These are phyloP conservation scores for Kalanchoe fedtschenkoi DNA, from an alignment of 164 flowering plant genomes.

Conservation along the genomic window DNA sequence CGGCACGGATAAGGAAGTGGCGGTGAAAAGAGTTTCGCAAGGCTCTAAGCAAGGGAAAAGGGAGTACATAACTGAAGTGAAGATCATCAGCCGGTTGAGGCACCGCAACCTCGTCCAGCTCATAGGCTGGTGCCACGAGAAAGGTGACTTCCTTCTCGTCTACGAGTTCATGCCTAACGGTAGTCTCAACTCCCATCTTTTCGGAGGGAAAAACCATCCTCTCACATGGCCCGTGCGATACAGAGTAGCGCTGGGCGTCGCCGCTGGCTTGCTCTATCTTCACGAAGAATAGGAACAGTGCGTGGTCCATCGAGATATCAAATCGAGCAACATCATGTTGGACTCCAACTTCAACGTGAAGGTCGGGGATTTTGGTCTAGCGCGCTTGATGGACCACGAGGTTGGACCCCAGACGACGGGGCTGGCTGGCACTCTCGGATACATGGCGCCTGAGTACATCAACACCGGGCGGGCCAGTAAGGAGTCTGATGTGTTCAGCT, in stretches of 20 bases:
- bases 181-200: conserved; percentile 37
- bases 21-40: conserved; percentile 27
- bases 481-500: conserved; percentile 43
- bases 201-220: conserved; percentile 9
- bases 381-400: conserved; percentile 32
- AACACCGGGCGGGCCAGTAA: conserved; percentile 7
- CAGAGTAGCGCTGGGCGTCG: conserved; percentile 32
- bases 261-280: conserved; percentile 33
- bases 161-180: conserved; percentile 44
- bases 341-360: conserved; percentile 36
- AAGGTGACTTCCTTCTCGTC: conserved; percentile 32
- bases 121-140: conserved; percentile 47
- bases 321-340: conserved; percentile 41
- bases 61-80: conserved; percentile 37
- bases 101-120: conserved; percentile 40
- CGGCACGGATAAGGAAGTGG: conserved; percentile 12
- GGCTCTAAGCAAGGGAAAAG: conserved; percentile 38
- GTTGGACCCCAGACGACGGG: conserved; percentile 14
- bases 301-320: conserved; percentile 44
- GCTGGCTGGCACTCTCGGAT: not conserved
- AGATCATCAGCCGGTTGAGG: conserved; percentile 35
- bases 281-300: conserved; percentile 53
- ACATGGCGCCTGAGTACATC: not conserved
- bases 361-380: conserved; percentile 45
- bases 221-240: conserved; percentile 26